A percentile compares a stretch with the other conserved stretches of the same genome.
phyloP scores from a whole-genome alignment of 345 rosid species.

The Jatropha curcas region DNA sequence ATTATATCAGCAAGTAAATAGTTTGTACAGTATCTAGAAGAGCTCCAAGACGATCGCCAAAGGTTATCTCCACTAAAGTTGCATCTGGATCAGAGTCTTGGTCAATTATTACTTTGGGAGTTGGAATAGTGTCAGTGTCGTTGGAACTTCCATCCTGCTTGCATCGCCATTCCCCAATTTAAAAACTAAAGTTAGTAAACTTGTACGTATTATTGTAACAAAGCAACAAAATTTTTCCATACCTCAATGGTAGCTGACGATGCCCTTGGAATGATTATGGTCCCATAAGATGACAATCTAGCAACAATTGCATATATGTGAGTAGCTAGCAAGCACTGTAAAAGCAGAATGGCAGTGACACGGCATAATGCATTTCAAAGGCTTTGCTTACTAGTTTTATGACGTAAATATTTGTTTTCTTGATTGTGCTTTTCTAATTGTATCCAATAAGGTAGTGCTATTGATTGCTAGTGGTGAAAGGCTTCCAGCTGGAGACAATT shows the following conservation, averaged over 20 bases:
- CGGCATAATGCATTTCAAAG: too few species aligned
- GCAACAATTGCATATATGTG: slow-evolving; percentile 19
- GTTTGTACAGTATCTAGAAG: slow-evolving; percentile 78
- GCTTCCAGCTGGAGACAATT: too few species aligned
- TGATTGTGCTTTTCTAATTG: too few species aligned
- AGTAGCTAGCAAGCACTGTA: neutral
- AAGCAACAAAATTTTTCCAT: slow-evolving; percentile 26
- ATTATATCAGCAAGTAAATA: slow-evolving; percentile 1
- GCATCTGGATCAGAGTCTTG: slow-evolving; percentile 93
- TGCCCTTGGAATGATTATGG: slow-evolving; percentile 44
- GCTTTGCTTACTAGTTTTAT: too few species aligned
- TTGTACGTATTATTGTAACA: neutral
- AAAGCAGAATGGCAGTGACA: neutral
- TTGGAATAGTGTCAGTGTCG: slow-evolving; percentile 69
- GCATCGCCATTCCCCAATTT: slow-evolving; percentile 24
- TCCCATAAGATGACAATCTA: slow-evolving; percentile 53
- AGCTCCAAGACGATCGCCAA: slow-evolving; percentile 99
- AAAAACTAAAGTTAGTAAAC: slow-evolving; percentile 7
- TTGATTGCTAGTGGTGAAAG: too few species aligned
- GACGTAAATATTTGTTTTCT: neutral
- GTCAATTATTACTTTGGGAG: slow-evolving; percentile 90
- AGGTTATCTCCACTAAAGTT: slow-evolving; percentile 80
- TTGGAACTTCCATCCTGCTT: slow-evolving; percentile 61
- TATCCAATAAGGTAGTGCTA: too few species aligned
- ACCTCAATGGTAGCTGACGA: slow-evolving; percentile 78